phyloP scores from a whole-genome alignment of 2,329 filamentous ascomycete species.

The Byssoonygena ceratinophila region DNA sequence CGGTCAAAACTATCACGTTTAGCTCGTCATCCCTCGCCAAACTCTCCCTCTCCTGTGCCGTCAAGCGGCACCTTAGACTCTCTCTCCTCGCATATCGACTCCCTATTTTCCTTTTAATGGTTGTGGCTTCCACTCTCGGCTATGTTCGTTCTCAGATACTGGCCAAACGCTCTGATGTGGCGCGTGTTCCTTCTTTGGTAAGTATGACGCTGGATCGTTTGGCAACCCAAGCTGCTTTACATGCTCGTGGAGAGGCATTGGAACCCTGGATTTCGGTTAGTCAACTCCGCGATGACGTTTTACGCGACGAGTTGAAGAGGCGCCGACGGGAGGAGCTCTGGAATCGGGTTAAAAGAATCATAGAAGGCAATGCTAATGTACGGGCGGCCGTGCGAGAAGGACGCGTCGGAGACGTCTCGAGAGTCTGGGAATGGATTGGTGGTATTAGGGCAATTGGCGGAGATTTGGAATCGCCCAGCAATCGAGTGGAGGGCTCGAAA shows the following conservation, averaged over 20 bases:
- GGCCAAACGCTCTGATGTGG: slow-evolving; percentile 53
- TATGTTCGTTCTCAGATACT: slow-evolving; percentile 58
- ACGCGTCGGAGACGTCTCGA: slow-evolving; percentile 46
- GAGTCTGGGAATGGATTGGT: slow-evolving; percentile 61
- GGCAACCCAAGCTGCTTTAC: slow-evolving; percentile 71
- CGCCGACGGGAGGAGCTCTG: slow-evolving; percentile 70
- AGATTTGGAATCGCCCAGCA: slow-evolving; percentile 22
- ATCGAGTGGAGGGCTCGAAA: slow-evolving; percentile 22
- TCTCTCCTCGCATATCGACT: slow-evolving; percentile 42
- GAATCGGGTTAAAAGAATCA: slow-evolving; percentile 69
- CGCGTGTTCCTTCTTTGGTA: slow-evolving; percentile 71
- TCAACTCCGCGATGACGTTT: slow-evolving; percentile 81
- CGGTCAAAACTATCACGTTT: slow-evolving; percentile 55
- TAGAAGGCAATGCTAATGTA: slow-evolving; percentile 90
- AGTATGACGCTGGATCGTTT: slow-evolving; percentile 74
- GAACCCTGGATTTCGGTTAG: slow-evolving; percentile 79
- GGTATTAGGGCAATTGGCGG: slow-evolving; percentile 43
- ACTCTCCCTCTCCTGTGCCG: slow-evolving; percentile 64
- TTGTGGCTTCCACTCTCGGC: slow-evolving; percentile 40
- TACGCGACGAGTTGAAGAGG: slow-evolving; percentile 69
- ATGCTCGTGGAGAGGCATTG: slow-evolving; percentile 52
- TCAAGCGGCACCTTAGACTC: slow-evolving; percentile 39
- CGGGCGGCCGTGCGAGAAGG: slow-evolving; percentile 60
- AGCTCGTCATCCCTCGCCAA: slow-evolving; percentile 81
- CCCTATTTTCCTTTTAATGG: slow-evolving; percentile 39